A percentile compares a stretch with the other conserved stretches of the same genome.
phyloP scores from a whole-genome alignment of 2,329 filamentous ascomycete species.

The Talaromyces sp. region DNA sequence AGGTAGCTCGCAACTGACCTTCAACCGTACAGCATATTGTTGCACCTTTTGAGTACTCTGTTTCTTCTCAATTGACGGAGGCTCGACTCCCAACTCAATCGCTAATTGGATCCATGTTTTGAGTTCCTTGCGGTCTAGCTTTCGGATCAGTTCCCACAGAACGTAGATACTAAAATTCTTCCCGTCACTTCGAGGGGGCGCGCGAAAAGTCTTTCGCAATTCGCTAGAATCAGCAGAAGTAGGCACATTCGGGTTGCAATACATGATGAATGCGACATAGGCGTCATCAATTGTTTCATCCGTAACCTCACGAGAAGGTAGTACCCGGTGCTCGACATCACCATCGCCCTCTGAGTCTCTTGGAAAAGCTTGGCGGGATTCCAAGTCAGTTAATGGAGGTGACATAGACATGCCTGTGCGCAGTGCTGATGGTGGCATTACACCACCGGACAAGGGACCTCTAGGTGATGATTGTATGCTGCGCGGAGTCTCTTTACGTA shows the following conservation, averaged over 20 bases:
- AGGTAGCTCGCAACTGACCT: conserved; percentile 52
- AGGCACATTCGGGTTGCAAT: conserved; percentile 81
- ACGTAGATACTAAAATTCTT: conserved; percentile 77
- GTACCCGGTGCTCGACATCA: conserved; percentile 45
- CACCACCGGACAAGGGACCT: conserved; percentile 29
- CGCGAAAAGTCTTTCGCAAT: conserved; percentile 71
- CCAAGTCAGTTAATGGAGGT: conserved; percentile 35
- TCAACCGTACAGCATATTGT: conserved; percentile 87
- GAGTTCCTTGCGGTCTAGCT: conserved; percentile 76
- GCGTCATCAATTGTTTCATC: conserved; percentile 73
- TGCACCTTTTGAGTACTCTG: conserved; percentile 92
- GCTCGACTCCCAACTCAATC: conserved; percentile 81
- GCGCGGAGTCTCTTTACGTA: conserved; percentile 38
- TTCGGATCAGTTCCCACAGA: conserved; percentile 73
- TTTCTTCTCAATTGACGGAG: conserved; percentile 74
- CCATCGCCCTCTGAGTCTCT: conserved; percentile 29
- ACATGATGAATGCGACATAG: conserved; percentile 80
- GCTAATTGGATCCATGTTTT: conserved; percentile 92
- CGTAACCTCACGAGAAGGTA: conserved; percentile 68
- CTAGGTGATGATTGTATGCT: conserved; percentile 40
- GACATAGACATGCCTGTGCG: conserved; percentile 41
- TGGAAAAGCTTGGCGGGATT: conserved; percentile 27
- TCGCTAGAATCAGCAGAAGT: conserved; percentile 66
- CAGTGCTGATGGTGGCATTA: conserved; percentile 25
- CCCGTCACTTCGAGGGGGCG: conserved; percentile 79